Evolutionary conservation across 192 early-diverging fungal genomes (phyloP).

Genomic region (Allomyces macrogynus): DNA sequence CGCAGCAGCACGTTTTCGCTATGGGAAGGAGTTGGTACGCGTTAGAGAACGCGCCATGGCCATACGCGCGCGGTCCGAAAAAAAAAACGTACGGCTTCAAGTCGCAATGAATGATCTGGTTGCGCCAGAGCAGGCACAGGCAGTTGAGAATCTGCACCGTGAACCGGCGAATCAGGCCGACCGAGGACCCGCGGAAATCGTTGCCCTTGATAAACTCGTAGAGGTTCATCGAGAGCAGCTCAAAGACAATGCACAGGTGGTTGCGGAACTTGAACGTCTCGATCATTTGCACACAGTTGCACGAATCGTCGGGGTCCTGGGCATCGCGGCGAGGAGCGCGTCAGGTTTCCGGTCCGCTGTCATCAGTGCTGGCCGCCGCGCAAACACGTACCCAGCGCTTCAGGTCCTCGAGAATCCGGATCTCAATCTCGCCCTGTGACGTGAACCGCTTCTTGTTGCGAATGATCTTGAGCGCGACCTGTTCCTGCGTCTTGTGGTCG

Average conservation of each 20-base stretch:
- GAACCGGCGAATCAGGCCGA: constrained; percentile 46
- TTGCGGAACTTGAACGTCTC: constrained; percentile 85
- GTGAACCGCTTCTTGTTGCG: constrained; percentile 93
- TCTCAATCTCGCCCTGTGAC: constrained; percentile 79
- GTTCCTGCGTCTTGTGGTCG: constrained; percentile 74
- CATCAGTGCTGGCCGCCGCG: too few species aligned
- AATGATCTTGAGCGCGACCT: constrained; percentile 86
- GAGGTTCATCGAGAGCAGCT: constrained; percentile 80
- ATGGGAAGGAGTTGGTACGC: constrained; percentile 6
- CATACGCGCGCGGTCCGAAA: not conserved
- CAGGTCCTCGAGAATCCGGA: constrained; percentile 75
- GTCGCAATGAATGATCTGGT: constrained; percentile 84
- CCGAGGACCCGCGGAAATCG: constrained; percentile 68
- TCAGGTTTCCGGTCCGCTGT: too few species aligned
- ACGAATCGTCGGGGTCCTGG: constrained; percentile 63
- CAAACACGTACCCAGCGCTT: constrained; percentile 46
- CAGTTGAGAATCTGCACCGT: constrained; percentile 67
- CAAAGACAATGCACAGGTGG: constrained; percentile 87
- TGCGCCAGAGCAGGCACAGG: constrained; percentile 43
- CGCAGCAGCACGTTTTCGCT: constrained; percentile 1
- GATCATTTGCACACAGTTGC: constrained; percentile 70
- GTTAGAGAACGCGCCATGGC: too few species aligned
- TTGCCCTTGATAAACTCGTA: constrained; percentile 94
- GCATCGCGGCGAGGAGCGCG: too few species aligned
- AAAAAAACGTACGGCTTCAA: constrained; percentile 68